Percentiles rank a stretch among this genome's conserved stretches.
Evolutionary conservation across 2,329 filamentous ascomycete species (phyloP).

Genomic region (Gyromitra esculenta): DNA sequence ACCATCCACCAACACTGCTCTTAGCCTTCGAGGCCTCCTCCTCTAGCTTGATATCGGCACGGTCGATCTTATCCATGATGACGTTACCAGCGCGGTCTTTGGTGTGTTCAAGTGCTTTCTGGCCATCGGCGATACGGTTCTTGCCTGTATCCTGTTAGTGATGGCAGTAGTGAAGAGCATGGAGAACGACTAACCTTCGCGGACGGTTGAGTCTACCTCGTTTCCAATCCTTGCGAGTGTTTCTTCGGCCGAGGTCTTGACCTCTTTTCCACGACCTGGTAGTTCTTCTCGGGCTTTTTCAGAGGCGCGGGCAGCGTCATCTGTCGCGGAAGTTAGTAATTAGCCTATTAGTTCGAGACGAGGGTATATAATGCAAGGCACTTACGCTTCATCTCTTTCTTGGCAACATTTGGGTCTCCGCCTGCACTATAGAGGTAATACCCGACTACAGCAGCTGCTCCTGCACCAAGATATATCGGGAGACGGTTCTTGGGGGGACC

Average conservation of each 20-base stretch:
- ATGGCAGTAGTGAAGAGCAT: not conserved
- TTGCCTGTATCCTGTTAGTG: constrained; percentile 57
- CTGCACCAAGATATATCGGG: constrained; percentile 67
- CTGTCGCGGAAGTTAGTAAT: constrained; percentile 63
- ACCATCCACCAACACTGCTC: constrained; percentile 84
- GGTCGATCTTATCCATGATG: constrained; percentile 77
- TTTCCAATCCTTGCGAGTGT: constrained; percentile 70
- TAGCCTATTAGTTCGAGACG: not conserved
- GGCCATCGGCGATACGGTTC: constrained; percentile 69
- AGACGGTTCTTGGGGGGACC: constrained; percentile 59
- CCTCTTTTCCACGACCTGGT: constrained; percentile 70
- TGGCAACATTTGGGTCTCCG: constrained; percentile 80
- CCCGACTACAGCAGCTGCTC: constrained; percentile 73
- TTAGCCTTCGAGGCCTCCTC: constrained; percentile 82
- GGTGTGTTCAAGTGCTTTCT: constrained; percentile 70
- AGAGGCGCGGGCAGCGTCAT: constrained; percentile 77
- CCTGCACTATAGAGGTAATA: constrained; percentile 94
- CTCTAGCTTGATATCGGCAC: constrained; percentile 84
- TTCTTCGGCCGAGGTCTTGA: constrained; percentile 72
- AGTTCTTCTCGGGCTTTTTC: constrained; percentile 73
- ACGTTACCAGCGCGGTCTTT: constrained; percentile 72
- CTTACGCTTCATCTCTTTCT: constrained; percentile 86
- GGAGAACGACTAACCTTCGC: constrained; percentile 60
- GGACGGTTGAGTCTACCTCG: constrained; percentile 74
- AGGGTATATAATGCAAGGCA: constrained; percentile 48